Conservation (phyloP, 495 filamentous ascomycete genomes). For the Sphaerosporella brunnea region DNA sequence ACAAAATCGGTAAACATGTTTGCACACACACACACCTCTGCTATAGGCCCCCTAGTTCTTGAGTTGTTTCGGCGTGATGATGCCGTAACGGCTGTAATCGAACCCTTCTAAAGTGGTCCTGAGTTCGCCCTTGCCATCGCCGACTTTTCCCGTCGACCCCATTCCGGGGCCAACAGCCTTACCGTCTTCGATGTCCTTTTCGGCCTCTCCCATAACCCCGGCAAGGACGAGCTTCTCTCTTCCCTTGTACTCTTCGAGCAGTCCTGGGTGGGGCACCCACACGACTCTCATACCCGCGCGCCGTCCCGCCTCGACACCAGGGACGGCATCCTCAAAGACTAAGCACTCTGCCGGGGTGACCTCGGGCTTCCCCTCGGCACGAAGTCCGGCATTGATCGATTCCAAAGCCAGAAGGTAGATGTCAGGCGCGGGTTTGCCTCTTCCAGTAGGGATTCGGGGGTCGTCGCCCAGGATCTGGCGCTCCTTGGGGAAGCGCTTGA, state of each 20-base stretch:
- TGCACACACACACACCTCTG: no score
- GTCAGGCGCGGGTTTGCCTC: slow-evolving; percentile 86
- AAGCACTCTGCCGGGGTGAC: slow-evolving; percentile 75
- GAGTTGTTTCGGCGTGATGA: slow-evolving; percentile 6
- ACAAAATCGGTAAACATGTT: no score
- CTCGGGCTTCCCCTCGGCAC: slow-evolving; percentile 40
- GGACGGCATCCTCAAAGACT: slow-evolving; percentile 90
- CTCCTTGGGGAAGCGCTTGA: slow-evolving; percentile 47
- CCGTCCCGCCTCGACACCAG: slow-evolving; percentile 77
- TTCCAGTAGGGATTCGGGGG: slow-evolving; percentile 51
- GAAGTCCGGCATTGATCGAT: slow-evolving; percentile 58
- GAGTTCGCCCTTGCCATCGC: slow-evolving; percentile 25
- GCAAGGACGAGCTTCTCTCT: slow-evolving; percentile 71
- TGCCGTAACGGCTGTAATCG: slow-evolving; percentile 29
- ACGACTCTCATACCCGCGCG: slow-evolving; percentile 89
- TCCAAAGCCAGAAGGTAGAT: slow-evolving; percentile 81
- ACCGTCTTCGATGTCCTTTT: slow-evolving; percentile 9
- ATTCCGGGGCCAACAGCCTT: slow-evolving; percentile 31
- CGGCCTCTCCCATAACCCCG: slow-evolving; percentile 52
- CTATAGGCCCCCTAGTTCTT: no score
- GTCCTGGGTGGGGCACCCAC: slow-evolving; percentile 74
- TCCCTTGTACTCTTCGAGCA: slow-evolving; percentile 57
- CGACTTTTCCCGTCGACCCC: slow-evolving; percentile 28
- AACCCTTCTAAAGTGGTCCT: slow-evolving; percentile 17
- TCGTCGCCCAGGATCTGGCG: slow-evolving; percentile 78